Base-by-base conservation (phyloP, 2,329 filamentous ascomycete genomes). In the Trichophyton benhamiae region DNA sequence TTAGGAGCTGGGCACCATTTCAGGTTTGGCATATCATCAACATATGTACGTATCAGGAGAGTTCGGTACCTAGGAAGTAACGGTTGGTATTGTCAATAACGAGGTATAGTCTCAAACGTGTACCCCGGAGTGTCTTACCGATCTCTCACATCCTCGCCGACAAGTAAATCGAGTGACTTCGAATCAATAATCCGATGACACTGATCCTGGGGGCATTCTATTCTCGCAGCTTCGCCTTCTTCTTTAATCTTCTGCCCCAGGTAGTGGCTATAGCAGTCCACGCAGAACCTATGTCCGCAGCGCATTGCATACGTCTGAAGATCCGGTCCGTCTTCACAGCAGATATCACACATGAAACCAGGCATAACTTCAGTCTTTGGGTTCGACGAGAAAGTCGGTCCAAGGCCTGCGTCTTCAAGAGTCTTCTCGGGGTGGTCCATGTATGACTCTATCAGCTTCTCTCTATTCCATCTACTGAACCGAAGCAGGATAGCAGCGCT, bases 1-100 rank as follows among this genome's bases (percentile, higher is more conserved):
- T 99, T 92, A n/a, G 94, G 94, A 0, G 92, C 92, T 0, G 94
- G 94, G 72, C 94, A 99, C 94, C 94, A 99, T 73, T 95, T 96
- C 63, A 97, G 83, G 61, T 87, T 87, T 62, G 96, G 91, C 75
- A 91, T 96, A 74, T 99, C 92, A 74, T 99, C 94, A 63, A 99
- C 94, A 70, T 96, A 99, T 5, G 91, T 96, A 67, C 94, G 82
- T 70, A 89, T 96, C 38, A 99, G 84, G 15, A 99, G 82, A 67
- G 88, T 85, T 66, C 88, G 84, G 71, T 99, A 99, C 66, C 91
- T 84, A 65, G 25, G 15, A 15, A 41, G 41, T n/a, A 44, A 7
- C 46, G 62, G 61, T 69, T 53, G 70, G 62, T 49, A 49, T 61
- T 22, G 13, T 30, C 48, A n/a, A 41, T 38, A 48, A 55, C 42